A percentile compares a stretch with the other conserved stretches of the same genome.
These are phyloP conservation scores for Nannochloris sp. DNA, from an alignment of 139 green algal genomes.

Conservation along the genomic window DNA sequence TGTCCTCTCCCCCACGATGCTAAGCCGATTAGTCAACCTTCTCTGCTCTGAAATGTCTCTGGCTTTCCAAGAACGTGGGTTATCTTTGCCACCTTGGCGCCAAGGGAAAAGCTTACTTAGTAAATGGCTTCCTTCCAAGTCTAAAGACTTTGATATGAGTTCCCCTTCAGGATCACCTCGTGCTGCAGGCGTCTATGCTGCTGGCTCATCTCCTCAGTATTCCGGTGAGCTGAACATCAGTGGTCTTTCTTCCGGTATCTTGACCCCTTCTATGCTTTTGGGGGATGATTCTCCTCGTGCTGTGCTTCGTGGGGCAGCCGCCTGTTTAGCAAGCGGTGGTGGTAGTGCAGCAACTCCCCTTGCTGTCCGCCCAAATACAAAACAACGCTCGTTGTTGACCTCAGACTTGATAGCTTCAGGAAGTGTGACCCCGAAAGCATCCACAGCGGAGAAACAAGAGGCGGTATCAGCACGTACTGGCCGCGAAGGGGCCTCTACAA, in stretches of 20 bases:
- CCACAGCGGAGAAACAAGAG: too few species aligned
- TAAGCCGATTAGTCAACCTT: conserved; percentile 41
- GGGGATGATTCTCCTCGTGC: conserved; percentile 14
- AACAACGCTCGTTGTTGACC: conserved; percentile 16
- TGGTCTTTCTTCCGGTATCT: not conserved
- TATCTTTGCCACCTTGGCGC: conserved; percentile 61
- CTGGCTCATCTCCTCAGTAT: not conserved
- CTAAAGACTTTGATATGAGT: conserved; percentile 16
- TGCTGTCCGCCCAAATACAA: not conserved
- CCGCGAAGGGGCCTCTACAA: not conserved
- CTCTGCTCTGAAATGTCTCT: conserved; percentile 45
- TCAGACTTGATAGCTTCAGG: conserved; percentile 9
- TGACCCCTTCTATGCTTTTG: not conserved
- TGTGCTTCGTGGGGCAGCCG: conserved; percentile 12
- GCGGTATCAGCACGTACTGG: too few species aligned
- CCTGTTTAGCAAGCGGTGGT: not conserved
- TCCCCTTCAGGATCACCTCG: conserved; percentile 14
- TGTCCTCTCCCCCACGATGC: not conserved
- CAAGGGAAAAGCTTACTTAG: conserved; percentile 45
- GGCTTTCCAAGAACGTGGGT: conserved; percentile 40
- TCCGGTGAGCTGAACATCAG: not conserved
- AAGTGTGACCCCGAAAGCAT: not conserved
- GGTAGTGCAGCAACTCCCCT: not conserved
- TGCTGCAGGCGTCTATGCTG: not conserved
- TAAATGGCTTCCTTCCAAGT: conserved; percentile 42